These are phyloP conservation scores for Hemileia vastatrix DNA, from an alignment of 1,284 basidiomycete species.

Conservation along the genomic window DNA sequence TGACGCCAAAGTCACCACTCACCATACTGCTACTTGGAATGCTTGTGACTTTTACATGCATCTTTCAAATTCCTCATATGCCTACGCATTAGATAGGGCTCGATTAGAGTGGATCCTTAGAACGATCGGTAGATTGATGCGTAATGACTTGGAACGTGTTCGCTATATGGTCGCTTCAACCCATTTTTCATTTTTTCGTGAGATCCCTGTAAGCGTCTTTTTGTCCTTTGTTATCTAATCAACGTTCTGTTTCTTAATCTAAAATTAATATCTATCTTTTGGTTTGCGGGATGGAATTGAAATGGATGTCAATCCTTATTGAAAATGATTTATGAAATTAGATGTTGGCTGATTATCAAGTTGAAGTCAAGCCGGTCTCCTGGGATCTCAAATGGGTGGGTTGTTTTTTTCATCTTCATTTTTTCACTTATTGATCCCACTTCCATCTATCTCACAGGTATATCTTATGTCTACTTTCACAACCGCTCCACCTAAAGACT, in stretches of 20 bases:
- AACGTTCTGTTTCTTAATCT: background rate
- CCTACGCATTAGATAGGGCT: conserved; percentile 12
- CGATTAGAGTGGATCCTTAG: conserved; percentile 3
- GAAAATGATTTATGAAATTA: background rate
- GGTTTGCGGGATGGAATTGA: no score
- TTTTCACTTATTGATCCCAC: background rate
- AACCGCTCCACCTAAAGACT: conserved; percentile 14
- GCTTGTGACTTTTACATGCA: conserved; percentile 17
- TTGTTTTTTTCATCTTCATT: background rate
- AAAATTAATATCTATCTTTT: background rate
- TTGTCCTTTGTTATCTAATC: background rate
- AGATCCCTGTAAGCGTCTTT: conserved; percentile 10
- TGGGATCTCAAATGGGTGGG: conserved; percentile 19
- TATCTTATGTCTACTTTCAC: conserved; percentile 18
- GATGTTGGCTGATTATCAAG: conserved; percentile 15
- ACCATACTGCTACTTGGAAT: conserved; percentile 21
- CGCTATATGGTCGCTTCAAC: conserved; percentile 11
- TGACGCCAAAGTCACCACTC: background rate
- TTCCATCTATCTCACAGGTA: background rate
- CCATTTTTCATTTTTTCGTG: conserved; percentile 9
- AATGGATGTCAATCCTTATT: background rate
- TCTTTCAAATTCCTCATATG: conserved; percentile 19
- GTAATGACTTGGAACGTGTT: conserved; percentile 6
- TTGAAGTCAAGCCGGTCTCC: conserved; percentile 11
- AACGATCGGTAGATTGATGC: conserved; percentile 1